Conservation (phyloP, 2,329 filamentous ascomycete species). For the Aspergillus alliaceus region DNA sequence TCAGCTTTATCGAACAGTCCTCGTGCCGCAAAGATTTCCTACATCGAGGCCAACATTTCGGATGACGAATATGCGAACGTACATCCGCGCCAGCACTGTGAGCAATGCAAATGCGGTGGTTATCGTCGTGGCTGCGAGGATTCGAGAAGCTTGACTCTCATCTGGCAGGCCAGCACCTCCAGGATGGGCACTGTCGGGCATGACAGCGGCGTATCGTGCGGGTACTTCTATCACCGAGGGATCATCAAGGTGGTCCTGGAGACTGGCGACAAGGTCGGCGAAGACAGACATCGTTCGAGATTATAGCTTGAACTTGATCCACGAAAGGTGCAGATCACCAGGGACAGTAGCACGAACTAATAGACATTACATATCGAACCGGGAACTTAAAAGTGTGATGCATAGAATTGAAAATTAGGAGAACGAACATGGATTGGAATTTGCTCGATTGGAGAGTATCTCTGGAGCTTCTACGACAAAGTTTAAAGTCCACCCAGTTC, state of each 20-base stretch:
- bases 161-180: conserved; percentile 11
- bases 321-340: not conserved
- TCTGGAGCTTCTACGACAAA: not conserved
- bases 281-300: not conserved
- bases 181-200: conserved; percentile 7
- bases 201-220: conserved; percentile 2
- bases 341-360: not conserved
- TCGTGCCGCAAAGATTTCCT: not conserved
- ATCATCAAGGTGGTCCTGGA: not conserved
- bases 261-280: not conserved
- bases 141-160: conserved; percentile 11
- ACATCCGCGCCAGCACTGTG: conserved; percentile 19
- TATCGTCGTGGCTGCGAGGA: conserved; percentile 14
- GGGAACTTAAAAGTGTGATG: not conserved
- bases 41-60: conserved; percentile 21
- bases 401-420: not conserved
- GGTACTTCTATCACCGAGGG: not conserved
- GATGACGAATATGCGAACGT: conserved; percentile 23
- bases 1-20: not conserved
- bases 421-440: not conserved
- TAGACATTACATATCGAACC: not conserved
- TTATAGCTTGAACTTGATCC: not conserved
- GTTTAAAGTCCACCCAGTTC: not conserved
- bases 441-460: not conserved
- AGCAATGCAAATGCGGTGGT: conserved; percentile 7